phyloP scores from a whole-genome alignment of 1,139 yeast species.

The Scheffersomyces illinoinensis region DNA sequence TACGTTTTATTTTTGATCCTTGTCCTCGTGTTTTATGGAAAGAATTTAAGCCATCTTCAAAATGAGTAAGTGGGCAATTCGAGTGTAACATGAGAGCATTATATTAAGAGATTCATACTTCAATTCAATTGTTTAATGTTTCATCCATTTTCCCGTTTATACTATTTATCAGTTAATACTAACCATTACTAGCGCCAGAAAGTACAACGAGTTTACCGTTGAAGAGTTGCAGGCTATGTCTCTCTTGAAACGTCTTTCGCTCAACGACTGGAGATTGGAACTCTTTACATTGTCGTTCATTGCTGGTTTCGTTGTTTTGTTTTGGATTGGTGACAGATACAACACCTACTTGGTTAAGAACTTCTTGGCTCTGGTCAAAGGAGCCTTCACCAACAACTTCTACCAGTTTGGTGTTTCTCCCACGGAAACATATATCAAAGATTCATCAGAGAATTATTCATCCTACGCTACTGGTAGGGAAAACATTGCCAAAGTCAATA shows the following conservation, averaged over 20 bases:
- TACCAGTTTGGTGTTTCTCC: constrained; percentile 74
- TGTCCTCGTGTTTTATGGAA: no score
- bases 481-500: constrained; percentile 63
- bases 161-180: not conserved
- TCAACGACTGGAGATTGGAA: constrained; percentile 80
- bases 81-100: no score
- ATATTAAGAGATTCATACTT: not conserved
- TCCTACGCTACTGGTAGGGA: constrained; percentile 89
- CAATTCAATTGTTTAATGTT: no score
- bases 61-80: no score
- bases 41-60: no score
- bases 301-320: constrained; percentile 42
- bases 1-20: no score
- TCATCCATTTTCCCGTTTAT: not conserved
- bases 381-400: constrained; percentile 62
- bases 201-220: constrained; percentile 32
- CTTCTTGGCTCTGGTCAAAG: constrained; percentile 47
- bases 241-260: constrained; percentile 47
- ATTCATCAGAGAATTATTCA: constrained; percentile 68
- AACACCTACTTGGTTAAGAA: constrained; percentile 58
- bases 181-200: not conserved
- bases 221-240: constrained; percentile 56
- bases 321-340: constrained; percentile 56
- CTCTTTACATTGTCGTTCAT: constrained; percentile 54
- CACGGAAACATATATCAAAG: constrained; percentile 56